Base-by-base conservation (phyloP, 495 filamentous ascomycete genomes). In the Cercophora newfieldiana region DNA sequence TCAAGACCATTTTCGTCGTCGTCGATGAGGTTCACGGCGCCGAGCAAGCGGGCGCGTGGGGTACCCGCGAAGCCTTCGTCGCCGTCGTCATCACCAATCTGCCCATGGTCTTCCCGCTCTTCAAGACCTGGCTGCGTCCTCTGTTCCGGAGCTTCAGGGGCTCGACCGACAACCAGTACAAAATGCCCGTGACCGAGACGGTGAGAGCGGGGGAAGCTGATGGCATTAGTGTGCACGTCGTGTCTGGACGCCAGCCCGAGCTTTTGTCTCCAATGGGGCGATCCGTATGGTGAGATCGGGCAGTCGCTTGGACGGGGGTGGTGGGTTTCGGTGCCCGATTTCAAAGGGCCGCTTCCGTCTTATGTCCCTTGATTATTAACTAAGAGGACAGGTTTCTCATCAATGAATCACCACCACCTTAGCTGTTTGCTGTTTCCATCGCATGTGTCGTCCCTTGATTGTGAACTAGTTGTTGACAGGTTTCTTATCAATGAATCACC, bases 61-160 rank as follows among this genome's bases (percentile, higher is more conserved):
- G 81, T 8, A 82, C 81, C 0, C 78, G 83, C 6, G 83, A 84
- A 61, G 79, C 82, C 22, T 84, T 86, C 59, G 82, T 83, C 50
- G 78, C 82, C 14, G 80, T 84, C 6, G 66, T 84, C 19, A 84
- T 79, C 0, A 83, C 80, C 50, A 85, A 85, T 67, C 75, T 86
- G 0, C 83, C 82, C 3, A 83, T 85, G 80, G 68, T 86, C 14
- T 85, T 84, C 76, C 82, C 82, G 33, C 73, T 85, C 3, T 47
- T 84, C 65, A 76, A 79, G 58, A 60, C 64, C 7, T 83, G 80
- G 80, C 71, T 86, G 18, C 68, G 30, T 48, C 76, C 75, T 7
- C n/a, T 78, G 0, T 72, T 81, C 69, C 80, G 54, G 8, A 57
- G 54, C 26, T 30, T 8, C 10, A 22, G 7, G n/a, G 54, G 56